Conservation (phyloP, 495 filamentous ascomycete genomes). For the Margaritispora aquatica region DNA sequence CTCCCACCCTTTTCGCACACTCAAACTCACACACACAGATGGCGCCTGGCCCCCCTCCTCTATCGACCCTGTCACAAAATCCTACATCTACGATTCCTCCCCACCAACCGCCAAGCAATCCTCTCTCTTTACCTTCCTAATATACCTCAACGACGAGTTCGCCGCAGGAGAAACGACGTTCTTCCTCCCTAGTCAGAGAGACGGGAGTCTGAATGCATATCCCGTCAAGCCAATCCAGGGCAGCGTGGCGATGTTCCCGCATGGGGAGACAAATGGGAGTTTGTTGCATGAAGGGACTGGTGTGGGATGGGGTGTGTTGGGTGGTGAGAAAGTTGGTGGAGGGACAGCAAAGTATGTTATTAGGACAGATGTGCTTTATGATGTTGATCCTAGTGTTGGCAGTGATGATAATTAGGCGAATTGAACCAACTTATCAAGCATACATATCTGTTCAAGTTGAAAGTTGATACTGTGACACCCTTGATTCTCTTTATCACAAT, state of each 20-base stretch:
- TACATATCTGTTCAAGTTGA: too few relatives aligned
- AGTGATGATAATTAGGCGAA: too few relatives aligned
- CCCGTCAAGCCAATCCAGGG: slow-evolving; percentile 41
- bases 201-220: slow-evolving; percentile 41
- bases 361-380: slow-evolving; percentile 41
- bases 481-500: too few relatives aligned
- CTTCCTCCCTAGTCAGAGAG: slow-evolving; percentile 36
- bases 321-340: slow-evolving; percentile 24
- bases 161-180: slow-evolving; percentile 45
- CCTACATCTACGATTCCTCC: slow-evolving; percentile 40
- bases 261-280: slow-evolving; percentile 37
- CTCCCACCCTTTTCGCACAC: background rate
- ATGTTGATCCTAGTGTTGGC: slow-evolving; percentile 31
- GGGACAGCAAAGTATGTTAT: slow-evolving; percentile 40
- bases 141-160: slow-evolving; percentile 47
- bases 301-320: too few relatives aligned
- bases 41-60: slow-evolving; percentile 43
- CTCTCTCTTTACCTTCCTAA: slow-evolving; percentile 42
- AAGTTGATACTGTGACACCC: too few relatives aligned
- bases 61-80: slow-evolving; percentile 29
- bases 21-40: slow-evolving; percentile 26
- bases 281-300: slow-evolving; percentile 43
- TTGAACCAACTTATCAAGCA: too few relatives aligned
- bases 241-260: slow-evolving; percentile 38
- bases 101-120: slow-evolving; percentile 37